Percentiles rank a stretch among this genome's conserved stretches.
Evolutionary conservation across 2,329 filamentous ascomycete species (phyloP).

Genomic region (Camillea tinctor): DNA sequence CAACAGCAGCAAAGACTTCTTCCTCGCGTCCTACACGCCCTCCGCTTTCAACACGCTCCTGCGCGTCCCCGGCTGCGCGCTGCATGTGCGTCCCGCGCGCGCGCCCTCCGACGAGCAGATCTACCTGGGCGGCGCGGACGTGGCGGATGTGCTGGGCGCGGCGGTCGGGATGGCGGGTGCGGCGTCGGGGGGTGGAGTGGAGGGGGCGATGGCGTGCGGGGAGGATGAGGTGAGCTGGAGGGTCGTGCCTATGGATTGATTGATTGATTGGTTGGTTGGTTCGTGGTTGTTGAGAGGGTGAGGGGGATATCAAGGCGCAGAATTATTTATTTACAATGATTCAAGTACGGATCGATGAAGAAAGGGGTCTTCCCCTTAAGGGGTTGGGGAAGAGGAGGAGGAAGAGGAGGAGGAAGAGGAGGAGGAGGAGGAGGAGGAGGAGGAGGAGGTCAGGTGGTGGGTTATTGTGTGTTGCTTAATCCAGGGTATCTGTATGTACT

Average conservation of each 20-base stretch:
- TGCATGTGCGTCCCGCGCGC: conserved; percentile 17
- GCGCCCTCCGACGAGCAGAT: conserved; percentile 19
- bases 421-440: no score
- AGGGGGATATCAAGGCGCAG: neutral
- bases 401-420: no score
- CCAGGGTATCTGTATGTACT: no score
- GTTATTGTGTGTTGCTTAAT: no score
- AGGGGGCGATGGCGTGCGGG: conserved; percentile 20
- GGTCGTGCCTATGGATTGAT: conserved; percentile 8
- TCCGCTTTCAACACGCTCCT: conserved; percentile 16
- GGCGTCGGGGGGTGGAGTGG: conserved; percentile 8
- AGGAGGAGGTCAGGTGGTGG: no score
- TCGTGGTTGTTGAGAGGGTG: neutral
- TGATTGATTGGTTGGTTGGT: neutral
- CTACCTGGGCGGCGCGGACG: conserved; percentile 19
- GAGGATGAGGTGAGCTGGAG: conserved; percentile 18
- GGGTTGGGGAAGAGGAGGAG: no score
- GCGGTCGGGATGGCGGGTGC: conserved; percentile 5
- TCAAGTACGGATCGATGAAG: no score
- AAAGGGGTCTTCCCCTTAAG: no score
- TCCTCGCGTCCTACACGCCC: conserved; percentile 17
- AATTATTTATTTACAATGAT: neutral
- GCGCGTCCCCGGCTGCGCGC: conserved; percentile 10
- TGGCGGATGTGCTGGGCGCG: conserved; percentile 14
- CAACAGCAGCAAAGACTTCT: conserved; percentile 14